These are phyloP conservation scores for Calycina herbarum DNA, from an alignment of 2,329 filamentous ascomycete species.

Conservation along the genomic window DNA sequence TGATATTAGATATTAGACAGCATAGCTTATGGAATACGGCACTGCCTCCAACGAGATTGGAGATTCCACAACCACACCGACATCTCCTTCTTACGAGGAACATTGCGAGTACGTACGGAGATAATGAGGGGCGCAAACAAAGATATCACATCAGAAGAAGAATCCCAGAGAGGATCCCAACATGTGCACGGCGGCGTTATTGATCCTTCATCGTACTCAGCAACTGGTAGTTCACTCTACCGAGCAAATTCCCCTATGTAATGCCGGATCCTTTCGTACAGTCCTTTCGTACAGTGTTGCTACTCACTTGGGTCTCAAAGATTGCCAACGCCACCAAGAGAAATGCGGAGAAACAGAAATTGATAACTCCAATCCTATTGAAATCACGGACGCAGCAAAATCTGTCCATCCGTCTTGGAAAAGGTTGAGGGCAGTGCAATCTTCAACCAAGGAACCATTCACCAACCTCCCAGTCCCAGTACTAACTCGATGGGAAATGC, in stretches of 20 bases:
- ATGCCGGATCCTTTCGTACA: too few species aligned
- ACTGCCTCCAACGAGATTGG: background rate
- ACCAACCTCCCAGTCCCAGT: background rate
- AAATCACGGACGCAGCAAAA: background rate
- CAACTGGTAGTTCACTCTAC: too few species aligned
- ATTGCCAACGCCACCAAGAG: background rate
- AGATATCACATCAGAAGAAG: background rate
- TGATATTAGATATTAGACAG: background rate
- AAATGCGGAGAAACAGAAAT: background rate
- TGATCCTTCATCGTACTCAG: background rate
- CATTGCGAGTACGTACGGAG: background rate
- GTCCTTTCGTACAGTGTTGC: too few species aligned
- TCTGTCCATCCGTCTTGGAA: background rate
- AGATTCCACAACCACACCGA: background rate
- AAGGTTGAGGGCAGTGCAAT: background rate
- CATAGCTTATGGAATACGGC: background rate
- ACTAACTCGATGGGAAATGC: background rate
- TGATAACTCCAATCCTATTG: background rate
- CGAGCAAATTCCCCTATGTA: too few species aligned
- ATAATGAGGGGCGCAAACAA: background rate
- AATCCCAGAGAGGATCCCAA: background rate
- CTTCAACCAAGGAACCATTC: background rate
- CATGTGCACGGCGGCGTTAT: background rate
- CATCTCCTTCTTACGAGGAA: background rate
- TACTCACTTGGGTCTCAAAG: too few species aligned